Evolutionary conservation across 1,284 basidiomycete species (phyloP).

Genomic region (Sutorius eximius): DNA sequence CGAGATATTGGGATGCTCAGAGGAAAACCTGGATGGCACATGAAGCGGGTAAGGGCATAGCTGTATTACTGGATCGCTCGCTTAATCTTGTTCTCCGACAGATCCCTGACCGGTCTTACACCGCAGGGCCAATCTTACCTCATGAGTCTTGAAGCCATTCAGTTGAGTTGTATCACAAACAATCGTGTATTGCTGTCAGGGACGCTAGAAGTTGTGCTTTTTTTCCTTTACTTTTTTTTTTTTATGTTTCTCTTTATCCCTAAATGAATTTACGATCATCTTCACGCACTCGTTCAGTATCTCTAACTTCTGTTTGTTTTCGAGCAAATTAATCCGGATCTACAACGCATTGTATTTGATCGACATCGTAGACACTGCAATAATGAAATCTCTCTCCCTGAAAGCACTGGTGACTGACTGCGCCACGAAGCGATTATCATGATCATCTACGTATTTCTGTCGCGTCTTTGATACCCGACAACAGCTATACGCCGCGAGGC

Average conservation of each 20-base stretch:
- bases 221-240: not conserved
- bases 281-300: not conserved
- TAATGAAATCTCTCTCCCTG: not conserved
- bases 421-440: not conserved
- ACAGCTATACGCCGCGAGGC: too few relatives aligned
- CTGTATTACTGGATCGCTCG: not conserved
- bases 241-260: not conserved
- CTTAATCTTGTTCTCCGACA: slow-evolving; percentile 1
- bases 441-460: not conserved
- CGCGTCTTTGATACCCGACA: not conserved
- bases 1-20: slow-evolving; percentile 25
- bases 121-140: slow-evolving; percentile 8
- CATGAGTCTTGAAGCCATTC: slow-evolving; percentile 6
- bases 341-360: slow-evolving; percentile 8
- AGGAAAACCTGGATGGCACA: not conserved
- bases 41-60: slow-evolving; percentile 18
- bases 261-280: not conserved
- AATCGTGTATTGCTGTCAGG: slow-evolving; percentile 4
- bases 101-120: not conserved
- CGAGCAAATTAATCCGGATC: not conserved
- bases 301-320: too few relatives aligned
- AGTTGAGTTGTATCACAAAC: slow-evolving; percentile 6
- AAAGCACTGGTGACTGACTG: not conserved
- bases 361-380: not conserved
- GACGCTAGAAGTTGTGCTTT: slow-evolving; percentile 6